A percentile compares a stretch with the other conserved stretches of the same genome.
phyloP scores from a whole-genome alignment of 2,329 filamentous ascomycete species.

The Colletotrichum liaoningense region DNA sequence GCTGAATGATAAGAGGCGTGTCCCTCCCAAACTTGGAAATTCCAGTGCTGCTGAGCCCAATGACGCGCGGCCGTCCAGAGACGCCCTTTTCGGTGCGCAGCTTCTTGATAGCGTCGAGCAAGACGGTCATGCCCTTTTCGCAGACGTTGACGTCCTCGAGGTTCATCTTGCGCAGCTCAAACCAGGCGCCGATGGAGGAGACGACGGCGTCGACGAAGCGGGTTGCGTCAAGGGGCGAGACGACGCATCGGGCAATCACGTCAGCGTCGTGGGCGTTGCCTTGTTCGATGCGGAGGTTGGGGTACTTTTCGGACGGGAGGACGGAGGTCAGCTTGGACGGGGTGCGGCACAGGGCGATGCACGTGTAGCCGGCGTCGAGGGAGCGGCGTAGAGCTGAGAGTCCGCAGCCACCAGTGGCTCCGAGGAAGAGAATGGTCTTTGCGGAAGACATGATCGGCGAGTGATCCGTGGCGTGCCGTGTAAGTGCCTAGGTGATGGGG shows the following conservation, averaged over 20 bases:
- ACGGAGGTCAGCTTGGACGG: slow-evolving; percentile 58
- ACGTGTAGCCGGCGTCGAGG: slow-evolving; percentile 58
- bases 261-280: slow-evolving; percentile 60
- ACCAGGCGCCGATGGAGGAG: slow-evolving; percentile 57
- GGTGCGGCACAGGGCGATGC: slow-evolving; percentile 61
- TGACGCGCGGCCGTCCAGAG: slow-evolving; percentile 47
- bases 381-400: slow-evolving; percentile 57
- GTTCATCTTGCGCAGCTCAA: slow-evolving; percentile 46
- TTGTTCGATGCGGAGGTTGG: slow-evolving; percentile 55
- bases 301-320: slow-evolving; percentile 43
- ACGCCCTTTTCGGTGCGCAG: slow-evolving; percentile 41
- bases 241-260: slow-evolving; percentile 51
- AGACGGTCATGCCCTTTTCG: slow-evolving; percentile 52
- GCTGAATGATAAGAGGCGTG: slow-evolving; percentile 51
- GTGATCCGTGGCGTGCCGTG: background rate
- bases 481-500: background rate
- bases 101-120: slow-evolving; percentile 53
- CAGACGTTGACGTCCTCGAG: slow-evolving; percentile 62
- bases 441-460: slow-evolving; percentile 22
- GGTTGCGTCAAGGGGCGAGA: slow-evolving; percentile 40
- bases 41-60: slow-evolving; percentile 56
- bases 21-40: slow-evolving; percentile 51
- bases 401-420: slow-evolving; percentile 62
- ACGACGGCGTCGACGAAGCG: slow-evolving; percentile 58
- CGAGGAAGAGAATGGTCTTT: slow-evolving; percentile 63